These are phyloP conservation scores for Aspergillus pseudoglaucus DNA, from an alignment of 2,329 filamentous ascomycete genomes.

Conservation along the genomic window DNA sequence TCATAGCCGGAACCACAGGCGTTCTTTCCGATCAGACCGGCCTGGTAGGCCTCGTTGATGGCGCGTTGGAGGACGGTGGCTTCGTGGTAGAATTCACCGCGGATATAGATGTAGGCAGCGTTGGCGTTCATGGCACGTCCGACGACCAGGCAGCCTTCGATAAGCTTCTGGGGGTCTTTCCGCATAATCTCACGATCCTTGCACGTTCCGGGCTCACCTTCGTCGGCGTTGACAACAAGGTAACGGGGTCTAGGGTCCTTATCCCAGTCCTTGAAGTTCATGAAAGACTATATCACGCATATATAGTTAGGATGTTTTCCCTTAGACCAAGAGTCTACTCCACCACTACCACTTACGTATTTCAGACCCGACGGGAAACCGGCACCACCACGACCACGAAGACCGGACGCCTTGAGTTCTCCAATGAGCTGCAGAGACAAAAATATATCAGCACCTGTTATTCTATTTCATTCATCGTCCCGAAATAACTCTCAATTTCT, in stretches of 20 bases:
- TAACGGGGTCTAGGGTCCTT: conserved; percentile 95
- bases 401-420: conserved; percentile 92
- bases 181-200: conserved; percentile 99
- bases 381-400: conserved; percentile 92
- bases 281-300: conserved; percentile 68
- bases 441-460: conserved; percentile 4
- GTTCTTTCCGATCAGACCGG: conserved; percentile 94
- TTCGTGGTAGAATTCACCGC: conserved; percentile 96
- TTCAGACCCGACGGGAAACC: conserved; percentile 97
- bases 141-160: conserved; percentile 93
- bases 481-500: not conserved
- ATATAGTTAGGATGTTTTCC: not conserved
- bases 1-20: conserved; percentile 95
- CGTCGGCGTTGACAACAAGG: conserved; percentile 95
- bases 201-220: conserved; percentile 97
- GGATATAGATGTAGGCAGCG: conserved; percentile 98
- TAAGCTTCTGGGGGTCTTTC: conserved; percentile 98
- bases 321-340: not conserved
- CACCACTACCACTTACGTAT: conserved; percentile 67
- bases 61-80: conserved; percentile 87
- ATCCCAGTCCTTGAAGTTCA: conserved; percentile 99
- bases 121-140: conserved; percentile 98
- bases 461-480: conserved; percentile 3
- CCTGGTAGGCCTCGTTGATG: conserved; percentile 95
- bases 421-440: conserved; percentile 67